A percentile compares a stretch with the other conserved stretches of the same genome.
Conservation (phyloP, 2,329 filamentous ascomycete species). For the Alternaria sp. region DNA sequence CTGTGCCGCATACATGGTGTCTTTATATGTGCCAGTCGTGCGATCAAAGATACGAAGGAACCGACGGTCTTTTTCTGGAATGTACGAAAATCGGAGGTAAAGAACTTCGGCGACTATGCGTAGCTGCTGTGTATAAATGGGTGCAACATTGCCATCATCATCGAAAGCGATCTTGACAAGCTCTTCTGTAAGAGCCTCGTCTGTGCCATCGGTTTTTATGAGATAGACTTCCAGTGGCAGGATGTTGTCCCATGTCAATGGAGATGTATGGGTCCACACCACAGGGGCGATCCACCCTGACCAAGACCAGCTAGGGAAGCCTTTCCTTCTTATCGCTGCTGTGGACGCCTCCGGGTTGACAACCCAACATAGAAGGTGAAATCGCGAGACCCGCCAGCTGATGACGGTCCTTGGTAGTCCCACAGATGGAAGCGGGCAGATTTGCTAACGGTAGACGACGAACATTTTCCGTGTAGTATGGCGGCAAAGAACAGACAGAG, state of each 20-base stretch:
- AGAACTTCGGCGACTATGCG: neutral
- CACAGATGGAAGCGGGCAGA: neutral
- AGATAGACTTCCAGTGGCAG: neutral
- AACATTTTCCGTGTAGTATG: neutral
- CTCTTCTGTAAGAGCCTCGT: neutral
- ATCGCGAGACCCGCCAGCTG: neutral
- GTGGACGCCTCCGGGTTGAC: neutral
- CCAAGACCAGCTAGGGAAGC: slow-evolving; percentile 12
- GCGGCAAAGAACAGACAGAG: neutral
- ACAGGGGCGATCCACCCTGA: slow-evolving; percentile 5
- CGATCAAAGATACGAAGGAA: neutral
- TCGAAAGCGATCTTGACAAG: neutral
- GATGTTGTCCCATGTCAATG: neutral
- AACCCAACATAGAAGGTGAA: neutral
- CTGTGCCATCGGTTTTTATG: neutral
- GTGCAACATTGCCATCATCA: neutral
- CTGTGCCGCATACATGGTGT: neutral
- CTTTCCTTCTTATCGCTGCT: neutral
- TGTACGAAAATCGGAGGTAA: neutral
- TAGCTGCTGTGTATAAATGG: neutral
- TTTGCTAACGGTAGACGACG: neutral
- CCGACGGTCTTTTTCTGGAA: neutral
- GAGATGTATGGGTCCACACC: neutral
- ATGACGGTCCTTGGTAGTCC: neutral
- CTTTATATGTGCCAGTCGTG: neutral